phyloP scores from a whole-genome alignment of 768 basidiomycete species.

The Kwoniella heveanensis region DNA sequence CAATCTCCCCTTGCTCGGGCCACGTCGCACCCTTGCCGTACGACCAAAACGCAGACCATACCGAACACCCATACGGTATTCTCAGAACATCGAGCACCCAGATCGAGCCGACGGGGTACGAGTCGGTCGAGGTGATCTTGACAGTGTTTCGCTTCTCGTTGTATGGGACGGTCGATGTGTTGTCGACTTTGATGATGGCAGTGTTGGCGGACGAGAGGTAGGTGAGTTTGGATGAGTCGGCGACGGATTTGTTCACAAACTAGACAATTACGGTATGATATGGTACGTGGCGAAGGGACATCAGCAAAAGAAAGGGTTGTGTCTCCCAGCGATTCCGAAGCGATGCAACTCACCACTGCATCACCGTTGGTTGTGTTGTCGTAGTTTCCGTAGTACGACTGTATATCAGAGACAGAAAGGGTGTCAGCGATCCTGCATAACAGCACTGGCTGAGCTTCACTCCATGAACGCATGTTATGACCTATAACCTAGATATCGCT shows the following conservation, averaged over 20 bases:
- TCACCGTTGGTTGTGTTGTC: constrained; percentile 75
- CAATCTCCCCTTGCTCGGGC: constrained; percentile 62
- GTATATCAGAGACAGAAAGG: neutral
- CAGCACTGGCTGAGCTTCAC: too few relatives aligned
- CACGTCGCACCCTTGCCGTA: constrained; percentile 34
- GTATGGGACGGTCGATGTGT: constrained; percentile 44
- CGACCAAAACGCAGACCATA: constrained; percentile 52
- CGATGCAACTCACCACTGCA: constrained; percentile 61
- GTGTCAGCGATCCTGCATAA: too few relatives aligned
- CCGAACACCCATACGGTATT: constrained; percentile 64
- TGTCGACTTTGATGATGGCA: constrained; percentile 66
- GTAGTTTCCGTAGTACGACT: constrained; percentile 34
- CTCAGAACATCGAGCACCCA: constrained; percentile 43
- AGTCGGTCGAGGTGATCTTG: constrained; percentile 49
- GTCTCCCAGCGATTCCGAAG: too few relatives aligned
- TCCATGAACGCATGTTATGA: too few relatives aligned
- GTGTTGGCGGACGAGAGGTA: constrained; percentile 70
- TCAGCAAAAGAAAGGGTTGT: too few relatives aligned
- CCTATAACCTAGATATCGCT: too few relatives aligned
- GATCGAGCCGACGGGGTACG: constrained; percentile 51
- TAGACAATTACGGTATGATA: too few relatives aligned
- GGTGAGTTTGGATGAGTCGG: constrained; percentile 59
- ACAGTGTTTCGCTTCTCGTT: constrained; percentile 54
- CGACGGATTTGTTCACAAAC: constrained; percentile 37
- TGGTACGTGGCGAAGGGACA: too few relatives aligned